Evolutionary conservation across 257 asterid genomes (phyloP).

Genomic region (Salvia splendens): DNA sequence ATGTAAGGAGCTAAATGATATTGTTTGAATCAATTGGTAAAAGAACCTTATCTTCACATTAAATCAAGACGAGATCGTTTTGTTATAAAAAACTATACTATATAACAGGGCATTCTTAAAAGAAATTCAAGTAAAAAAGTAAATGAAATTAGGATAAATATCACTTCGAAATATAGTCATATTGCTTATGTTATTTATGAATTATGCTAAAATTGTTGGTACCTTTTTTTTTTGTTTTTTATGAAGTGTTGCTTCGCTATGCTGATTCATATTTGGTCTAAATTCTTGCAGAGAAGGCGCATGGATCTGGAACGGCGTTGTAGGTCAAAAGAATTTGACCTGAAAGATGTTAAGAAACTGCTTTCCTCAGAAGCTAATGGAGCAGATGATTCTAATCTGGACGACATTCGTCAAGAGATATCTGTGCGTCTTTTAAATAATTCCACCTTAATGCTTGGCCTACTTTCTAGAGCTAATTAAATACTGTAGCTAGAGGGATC

Average conservation of each 20-base stretch:
- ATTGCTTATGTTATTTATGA: conserved; percentile 7
- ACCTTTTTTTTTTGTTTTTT: not conserved
- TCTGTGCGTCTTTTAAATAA: conserved; percentile 53
- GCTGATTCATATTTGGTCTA: conserved; percentile 25
- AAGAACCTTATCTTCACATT: too few relatives aligned
- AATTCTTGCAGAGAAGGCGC: conserved; percentile 42
- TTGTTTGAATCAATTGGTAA: too few relatives aligned
- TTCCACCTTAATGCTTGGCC: conserved; percentile 6
- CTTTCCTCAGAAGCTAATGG: conserved; percentile 53
- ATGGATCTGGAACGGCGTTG: conserved; percentile 42
- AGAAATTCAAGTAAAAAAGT: too few relatives aligned
- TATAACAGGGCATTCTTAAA: too few relatives aligned
- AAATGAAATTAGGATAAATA: too few relatives aligned
- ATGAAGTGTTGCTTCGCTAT: conserved; percentile 25
- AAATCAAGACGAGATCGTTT: too few relatives aligned
- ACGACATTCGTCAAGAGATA: conserved; percentile 73
- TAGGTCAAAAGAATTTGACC: conserved; percentile 54
- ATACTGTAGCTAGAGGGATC: conserved; percentile 19
- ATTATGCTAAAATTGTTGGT: not conserved
- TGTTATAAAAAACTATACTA: too few relatives aligned
- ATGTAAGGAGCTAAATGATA: too few relatives aligned
- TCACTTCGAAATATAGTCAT: too few relatives aligned
- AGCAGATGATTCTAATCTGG: conserved; percentile 54
- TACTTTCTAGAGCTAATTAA: conserved; percentile 18
- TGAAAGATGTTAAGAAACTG: conserved; percentile 62